Evolutionary conservation across 768 basidiomycete species (phyloP), one percentile per base, ranked within the genome.

Genomic region (Russula emetica): DNA sequence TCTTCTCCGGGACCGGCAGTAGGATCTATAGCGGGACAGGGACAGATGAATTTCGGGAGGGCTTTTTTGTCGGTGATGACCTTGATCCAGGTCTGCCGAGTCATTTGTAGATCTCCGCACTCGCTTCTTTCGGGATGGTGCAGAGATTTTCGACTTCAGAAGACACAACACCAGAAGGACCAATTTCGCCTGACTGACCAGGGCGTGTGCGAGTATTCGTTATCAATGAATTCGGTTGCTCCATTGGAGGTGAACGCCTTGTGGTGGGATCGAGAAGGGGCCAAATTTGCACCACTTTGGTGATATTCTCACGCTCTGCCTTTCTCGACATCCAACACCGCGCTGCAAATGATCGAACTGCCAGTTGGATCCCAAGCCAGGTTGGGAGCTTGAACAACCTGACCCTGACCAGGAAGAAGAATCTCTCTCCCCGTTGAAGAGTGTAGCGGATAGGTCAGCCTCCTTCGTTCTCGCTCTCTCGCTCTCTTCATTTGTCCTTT

Each of bases 1-100:
- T 88, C 85, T 70, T 89, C 88, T 24, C 89, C 89, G 5, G 87
- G 85, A 71, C 83, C 82, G 0, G 83, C 84, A 57, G 80, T 77
- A 28, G 80, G 76, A 71, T 86, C 83, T 64, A 83, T 86, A 0
- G 77, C 79, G 18, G 85, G 83, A 81, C 75, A 9, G 62, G 38
- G n/a, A 38, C 28, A 57, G 64, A 64, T 22, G 66, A 55, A 16
- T 60, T 69, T 52, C 66, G 63, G 16, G 64, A 66, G 30, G 38
- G 42, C 30, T 54, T 66, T 62, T 47, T 61, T 10, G 11, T 52
- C 28, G 54, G 32, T n/a, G 55, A 22, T 24, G 64, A 42, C 30
- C 56, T 61, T n/a, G 55, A 20, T 3, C 55, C 30, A n/a, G 7
- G 4, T 52, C 57, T 56, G 60, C 57, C 26, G 53, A 53, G 28